Evolutionary conservation across 768 basidiomycete species (phyloP), one percentile per base, ranked within the genome.

Genomic region (Suillus plorans): DNA sequence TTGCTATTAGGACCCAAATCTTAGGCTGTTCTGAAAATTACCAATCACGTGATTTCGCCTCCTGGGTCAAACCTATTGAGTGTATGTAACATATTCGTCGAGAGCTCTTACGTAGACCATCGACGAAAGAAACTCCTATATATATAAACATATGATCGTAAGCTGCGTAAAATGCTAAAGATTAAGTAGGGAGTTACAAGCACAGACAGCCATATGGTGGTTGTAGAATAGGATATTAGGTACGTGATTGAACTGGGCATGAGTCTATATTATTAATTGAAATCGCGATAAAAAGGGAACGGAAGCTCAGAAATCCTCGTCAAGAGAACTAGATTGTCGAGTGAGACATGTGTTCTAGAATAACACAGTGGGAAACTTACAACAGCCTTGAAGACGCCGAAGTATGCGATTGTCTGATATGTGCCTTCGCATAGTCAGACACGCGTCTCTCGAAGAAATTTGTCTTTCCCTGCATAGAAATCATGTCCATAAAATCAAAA

Each of bases 391-490:
- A 59, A 12, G 58, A 31, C 16, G 25, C 16, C 6, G 58, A 18
- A 59, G 10, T 31, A 13, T 55, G 68, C 10, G 58, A 65, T 8
- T 73, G 76, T 55, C 83, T 83, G 64, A 91, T 81, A 61, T 84
- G 81, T 13, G 91, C 90, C 71, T 85, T 90, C 14, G 87, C 81
- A 71, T 92, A 92, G 22, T 92, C 91, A 4, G 93, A 95, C 6
- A 97, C 96, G 0, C 95, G 86, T 78, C 95, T 95, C 80, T 97
- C 95, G 74, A 96, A 97, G 77, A 97, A 97, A 79, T 97, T 95
- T 49, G 95, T 92, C 82, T 99, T 99, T 68, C 96, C 96, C 78
- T 95, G 91, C 10, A 97, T 80, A 12, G 94, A 97, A 57, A 96
- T 96, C 86, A 95, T 87, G 69, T 96, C 94, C 93, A 95, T 95